Evolutionary conservation across 2,329 filamentous ascomycete genomes (phyloP).

Genomic region (Trichoderma semiorbis): DNA sequence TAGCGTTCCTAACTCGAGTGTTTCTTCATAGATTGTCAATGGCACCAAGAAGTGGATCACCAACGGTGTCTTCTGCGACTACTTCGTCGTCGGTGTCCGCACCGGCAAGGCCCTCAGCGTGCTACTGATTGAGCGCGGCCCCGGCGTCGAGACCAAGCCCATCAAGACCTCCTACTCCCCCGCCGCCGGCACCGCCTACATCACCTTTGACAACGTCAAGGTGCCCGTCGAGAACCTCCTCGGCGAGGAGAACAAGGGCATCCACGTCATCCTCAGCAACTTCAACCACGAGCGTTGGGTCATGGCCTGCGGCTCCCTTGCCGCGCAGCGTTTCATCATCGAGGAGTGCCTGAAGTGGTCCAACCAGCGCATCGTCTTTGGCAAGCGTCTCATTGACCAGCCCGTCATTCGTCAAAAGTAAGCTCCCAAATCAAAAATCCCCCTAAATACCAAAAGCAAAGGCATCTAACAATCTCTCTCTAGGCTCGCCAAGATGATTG

Average conservation of each 20-base stretch:
- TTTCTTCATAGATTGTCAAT: slow-evolving; percentile 50
- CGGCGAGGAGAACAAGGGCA: slow-evolving; percentile 81
- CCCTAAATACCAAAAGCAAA: background rate
- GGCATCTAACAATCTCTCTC: background rate
- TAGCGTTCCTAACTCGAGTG: background rate
- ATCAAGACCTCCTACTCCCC: slow-evolving; percentile 83
- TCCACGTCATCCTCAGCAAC: slow-evolving; percentile 78
- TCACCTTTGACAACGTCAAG: slow-evolving; percentile 84
- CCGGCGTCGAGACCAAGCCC: slow-evolving; percentile 70
- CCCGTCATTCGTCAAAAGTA: slow-evolving; percentile 79
- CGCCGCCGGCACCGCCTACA: slow-evolving; percentile 71
- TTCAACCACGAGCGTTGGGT: slow-evolving; percentile 86
- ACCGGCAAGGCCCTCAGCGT: slow-evolving; percentile 78
- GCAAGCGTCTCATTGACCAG: slow-evolving; percentile 77
- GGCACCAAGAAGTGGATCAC: slow-evolving; percentile 86
- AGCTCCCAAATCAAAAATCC: slow-evolving; percentile 25
- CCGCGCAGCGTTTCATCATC: slow-evolving; percentile 64
- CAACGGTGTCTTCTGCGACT: slow-evolving; percentile 75
- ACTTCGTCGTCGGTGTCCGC: slow-evolving; percentile 77
- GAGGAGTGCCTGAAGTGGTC: slow-evolving; percentile 88
- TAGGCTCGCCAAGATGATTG: slow-evolving; percentile 81
- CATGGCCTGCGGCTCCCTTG: slow-evolving; percentile 62
- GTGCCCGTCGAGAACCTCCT: slow-evolving; percentile 75
- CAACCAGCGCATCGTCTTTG: slow-evolving; percentile 81
- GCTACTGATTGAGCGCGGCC: slow-evolving; percentile 68